Percentiles rank a stretch among this genome's conserved stretches.
Evolutionary conservation across 306 rosid species (phyloP).

Genomic region (Biancaea sappan): DNA sequence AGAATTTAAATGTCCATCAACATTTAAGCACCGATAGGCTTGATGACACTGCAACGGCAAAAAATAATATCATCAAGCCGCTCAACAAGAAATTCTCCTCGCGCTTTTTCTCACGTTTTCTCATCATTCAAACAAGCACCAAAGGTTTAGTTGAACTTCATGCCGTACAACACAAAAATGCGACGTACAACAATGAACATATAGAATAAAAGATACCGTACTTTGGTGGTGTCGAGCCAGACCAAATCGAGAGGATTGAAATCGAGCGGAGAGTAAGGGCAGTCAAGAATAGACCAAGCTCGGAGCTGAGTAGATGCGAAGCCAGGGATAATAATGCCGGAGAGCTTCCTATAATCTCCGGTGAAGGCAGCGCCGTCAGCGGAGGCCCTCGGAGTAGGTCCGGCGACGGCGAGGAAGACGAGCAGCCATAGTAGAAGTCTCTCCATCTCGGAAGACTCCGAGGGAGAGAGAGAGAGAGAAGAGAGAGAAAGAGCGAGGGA

Average conservation of each 20-base stretch:
- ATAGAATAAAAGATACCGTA: constrained; percentile 28
- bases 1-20: constrained; percentile 1
- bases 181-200: not conserved
- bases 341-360: constrained; percentile 76
- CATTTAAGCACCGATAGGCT: not conserved
- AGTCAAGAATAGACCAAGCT: constrained; percentile 97
- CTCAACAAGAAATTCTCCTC: not conserved
- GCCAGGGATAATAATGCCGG: constrained; percentile 96
- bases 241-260: constrained; percentile 99
- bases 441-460: not conserved
- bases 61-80: not conserved
- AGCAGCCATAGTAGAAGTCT: constrained; percentile 32
- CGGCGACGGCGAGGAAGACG: constrained; percentile 41
- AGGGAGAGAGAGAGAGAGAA: constrained; percentile 1
- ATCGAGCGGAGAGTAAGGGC: constrained; percentile 95
- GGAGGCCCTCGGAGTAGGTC: constrained; percentile 11
- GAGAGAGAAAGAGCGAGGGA: not conserved
- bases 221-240: constrained; percentile 96
- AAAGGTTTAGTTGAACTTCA: constrained; percentile 5
- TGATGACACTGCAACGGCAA: not conserved
- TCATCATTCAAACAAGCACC: not conserved
- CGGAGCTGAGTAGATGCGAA: constrained; percentile 98
- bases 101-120: not conserved
- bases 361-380: constrained; percentile 39
- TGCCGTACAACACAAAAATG: not conserved